Evolutionary conservation across 2,329 filamentous ascomycete genomes (phyloP), one percentile per base, ranked within the genome.

Genomic region (Colletotrichum coccodes): DNA sequence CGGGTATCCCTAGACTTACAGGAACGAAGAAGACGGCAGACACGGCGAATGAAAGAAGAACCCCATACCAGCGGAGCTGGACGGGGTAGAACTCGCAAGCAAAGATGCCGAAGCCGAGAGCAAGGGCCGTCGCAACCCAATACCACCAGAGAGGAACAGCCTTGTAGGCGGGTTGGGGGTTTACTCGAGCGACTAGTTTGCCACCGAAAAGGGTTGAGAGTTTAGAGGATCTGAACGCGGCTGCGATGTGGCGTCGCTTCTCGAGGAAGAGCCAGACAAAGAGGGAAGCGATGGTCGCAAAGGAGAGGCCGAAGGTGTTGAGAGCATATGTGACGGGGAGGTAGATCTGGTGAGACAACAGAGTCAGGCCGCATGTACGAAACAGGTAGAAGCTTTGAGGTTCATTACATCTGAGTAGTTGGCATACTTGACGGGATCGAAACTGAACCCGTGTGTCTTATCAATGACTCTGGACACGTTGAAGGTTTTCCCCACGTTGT

Each of bases 241-340:
- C 49, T 3, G 50, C 52, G 4, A 79, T 67, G 12, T 72, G 75
- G 3, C 71, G 63, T 0, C 76, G 74, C 62, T 78, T 78, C 60
- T 79, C 77, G 0, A 78, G 72, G 8, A 75, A 72, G 2, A 77
- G 62, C 77, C 77, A 79, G 8, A 77, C 72, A 16, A 78, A 77
- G 0, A 79, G 74, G 1, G 76, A 77, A 0, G 83, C 81, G 30
- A 87, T 81, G 14, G 84, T 83, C 6, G 86, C 86, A 63, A 88
- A 88, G 2, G 83, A 83, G 2, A 87, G 79, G 2, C 86, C 85
- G 67, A 87, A 88, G 0, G 83, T 84, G 4, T 84, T 85, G 0
- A 86, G 82, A 0, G 79, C 79, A 50, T 79, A 81, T 0, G 79
- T 80, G 1, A 78, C 75, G 0, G 85, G 83, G 8, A 88, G 76